Evolutionary conservation across 2,329 filamentous ascomycete species (phyloP), one percentile per base, ranked within the genome.

Genomic region (Diaporthe sp.): DNA sequence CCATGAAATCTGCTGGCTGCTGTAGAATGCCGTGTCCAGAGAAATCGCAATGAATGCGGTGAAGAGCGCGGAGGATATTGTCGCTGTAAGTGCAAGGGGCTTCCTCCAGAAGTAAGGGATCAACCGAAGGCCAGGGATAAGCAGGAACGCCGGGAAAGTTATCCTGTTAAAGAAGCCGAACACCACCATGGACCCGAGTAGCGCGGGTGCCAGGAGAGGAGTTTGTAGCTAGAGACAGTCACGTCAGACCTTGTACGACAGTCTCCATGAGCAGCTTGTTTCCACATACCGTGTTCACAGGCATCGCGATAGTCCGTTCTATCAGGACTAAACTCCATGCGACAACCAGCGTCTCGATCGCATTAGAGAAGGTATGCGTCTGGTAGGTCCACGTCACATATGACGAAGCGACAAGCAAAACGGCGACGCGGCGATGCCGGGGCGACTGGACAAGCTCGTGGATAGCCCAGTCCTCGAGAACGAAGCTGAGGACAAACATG

Each of bases 371-470:
- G 17, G 97, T 98, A 85, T 99, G 97, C 25, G 95, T 97, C 85
- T 99, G 97, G 86, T 96, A 98, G 60, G 96, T 98, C 96, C 97
- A 99, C 65, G 97, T 99, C 80, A 98, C 96, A 85, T 98, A 99
- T 37, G 95, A 98, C 39, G 96, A 98, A 61, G 96, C 95, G 76
- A 98, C 94, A 75, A 99, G 89, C 61, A 97, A 88, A 60, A 97
- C 91, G 13, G 95, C 95, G 73, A 93, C 87, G 79, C 91, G 91
- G 78, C 95, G 92, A 81, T 91, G 88, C 76, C 92, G 92, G 77
- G 92, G 92, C 53, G 93, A 94, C 77, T 92, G 92, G 73, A 98
- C 92, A 78, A 98, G 89, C 84, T 99, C 97, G 86, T 98, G 92
- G 75, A 99, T 91, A 15, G 97, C 97, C 96, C 97, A 98, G 86